Base-by-base conservation (phyloP, 169 alveolate species). In the Blepharisma undulans region DNA sequence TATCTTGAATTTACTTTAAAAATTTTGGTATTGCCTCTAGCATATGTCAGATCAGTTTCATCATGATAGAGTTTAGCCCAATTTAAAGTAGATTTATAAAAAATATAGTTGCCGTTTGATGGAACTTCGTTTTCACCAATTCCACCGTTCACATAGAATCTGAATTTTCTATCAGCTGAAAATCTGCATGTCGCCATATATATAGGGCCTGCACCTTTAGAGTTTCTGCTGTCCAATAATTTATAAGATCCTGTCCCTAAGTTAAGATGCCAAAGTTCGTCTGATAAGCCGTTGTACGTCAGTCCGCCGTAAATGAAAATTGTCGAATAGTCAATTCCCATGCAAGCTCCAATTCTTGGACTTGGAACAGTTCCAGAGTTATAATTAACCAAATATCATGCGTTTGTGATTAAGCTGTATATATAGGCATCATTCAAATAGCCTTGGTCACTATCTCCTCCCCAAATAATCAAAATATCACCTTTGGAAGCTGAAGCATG, bases 401-500 rank as follows among this genome's bases (percentile, higher is more conserved):
- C 32, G 22, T 30, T 81, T 12, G 88, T 27, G 25, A 27, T 12
- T 18, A 77, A 16, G 18, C 18, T 81, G 88, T 30, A 81, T 12
- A 30, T 30, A 32, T 25, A 32, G 19, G 22, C 76, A 32, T 81
- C 88, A 32, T 81, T 81, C 12, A 32, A 22, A 12, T 12, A 18
- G 21, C 88, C 88, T 16, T 16, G 12, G 12, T 16, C 22, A 14
- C 22, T 22, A 16, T 30, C 76, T 12, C 98, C 98, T 6, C 98
- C 98, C 84, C 95, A 97, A 30, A 97, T 94, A 84, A 80, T 91
- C 97, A 94, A 93, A 79, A 89, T 18, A 80, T 90, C 86, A 30
- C 89, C 93, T 89, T 92, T 95, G 21, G 95, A 94, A 25, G 92
- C 96, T 34, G 98, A 98, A 5, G 97, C 90, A 76, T 97, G 98